Conservation (phyloP, 1,139 yeast genomes). For the Lodderomyces orthopsilosis region DNA sequence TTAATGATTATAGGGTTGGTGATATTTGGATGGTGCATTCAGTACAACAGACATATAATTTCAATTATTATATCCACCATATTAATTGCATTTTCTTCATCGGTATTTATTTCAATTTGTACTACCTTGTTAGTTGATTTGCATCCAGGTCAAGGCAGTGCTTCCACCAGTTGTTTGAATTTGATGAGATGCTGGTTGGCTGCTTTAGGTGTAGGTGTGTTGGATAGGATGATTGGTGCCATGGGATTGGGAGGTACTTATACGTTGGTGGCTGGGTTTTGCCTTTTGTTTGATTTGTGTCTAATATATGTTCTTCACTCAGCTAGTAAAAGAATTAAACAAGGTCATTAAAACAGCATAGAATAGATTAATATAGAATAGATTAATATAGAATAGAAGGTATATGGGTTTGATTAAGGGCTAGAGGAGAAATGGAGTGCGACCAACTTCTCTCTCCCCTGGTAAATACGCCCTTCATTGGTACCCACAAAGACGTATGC, state of each 20-base stretch:
- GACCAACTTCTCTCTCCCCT: too few relatives aligned
- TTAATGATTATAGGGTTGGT: slow-evolving; percentile 27
- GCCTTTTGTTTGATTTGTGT: slow-evolving; percentile 20
- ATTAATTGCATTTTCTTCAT: slow-evolving; percentile 27
- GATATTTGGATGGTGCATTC: slow-evolving; percentile 42
- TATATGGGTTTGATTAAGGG: too few relatives aligned
- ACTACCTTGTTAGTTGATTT: slow-evolving; percentile 40
- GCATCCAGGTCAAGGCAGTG: slow-evolving; percentile 31
- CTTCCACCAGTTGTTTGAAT: slow-evolving; percentile 38
- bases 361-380: neutral
- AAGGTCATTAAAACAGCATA: neutral
- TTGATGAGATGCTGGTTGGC: slow-evolving; percentile 36
- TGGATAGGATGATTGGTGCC: slow-evolving; percentile 26
- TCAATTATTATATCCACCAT: slow-evolving; percentile 33
- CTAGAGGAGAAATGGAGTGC: too few relatives aligned
- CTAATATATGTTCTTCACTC: slow-evolving; percentile 18
- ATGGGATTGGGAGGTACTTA: slow-evolving; percentile 38
- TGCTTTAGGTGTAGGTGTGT: slow-evolving; percentile 33
- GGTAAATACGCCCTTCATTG: too few relatives aligned
- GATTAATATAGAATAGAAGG: neutral
- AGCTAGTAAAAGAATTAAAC: slow-evolving; percentile 6
- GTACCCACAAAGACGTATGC: too few relatives aligned
- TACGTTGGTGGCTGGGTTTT: slow-evolving; percentile 33
- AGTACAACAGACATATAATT: slow-evolving; percentile 23
- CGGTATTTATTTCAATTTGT: slow-evolving; percentile 27